Base-by-base conservation (phyloP, 371 early-diverging fungal genomes). In the Syncephalastrum sp. region DNA sequence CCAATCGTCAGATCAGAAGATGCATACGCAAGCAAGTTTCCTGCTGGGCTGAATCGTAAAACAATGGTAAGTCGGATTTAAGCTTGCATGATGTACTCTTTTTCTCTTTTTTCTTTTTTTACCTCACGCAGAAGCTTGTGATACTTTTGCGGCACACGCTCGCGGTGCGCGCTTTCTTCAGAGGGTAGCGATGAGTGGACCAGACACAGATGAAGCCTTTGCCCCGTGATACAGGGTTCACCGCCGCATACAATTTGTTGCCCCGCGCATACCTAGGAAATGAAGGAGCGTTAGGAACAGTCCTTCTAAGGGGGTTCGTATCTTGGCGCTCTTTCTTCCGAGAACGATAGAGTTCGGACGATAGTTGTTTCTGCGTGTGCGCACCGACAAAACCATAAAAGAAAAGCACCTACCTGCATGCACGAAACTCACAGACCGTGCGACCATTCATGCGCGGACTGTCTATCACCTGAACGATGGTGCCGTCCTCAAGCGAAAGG, bases 1-100 rank as follows among this genome's bases (percentile, higher is more conserved):
- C 74, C 79, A 50, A 88, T 67, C 29, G 74, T 63, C 47, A 82
- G 52, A 53, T 87, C 83, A 1, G 80, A 73, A 1, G 85, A 78
- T 16, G 81, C 84, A 65, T 82, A 83, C 0, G 88, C 89, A 19
- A 89, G 63, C 49, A 85, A 42, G 47, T 66, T 63, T 15, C 88
- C 89, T 29, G 67, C 59, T 8, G 67, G 59, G 51, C 87, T 85
- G 49, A 62, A 12, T 21, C 3, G 50, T 55, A 64, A 67, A 59
- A 7, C 65, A 56, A 23, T 60, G 29, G 59, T 53, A 13, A 44
- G 16, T 7, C 29, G 24, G 17, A 46, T 14, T 33, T 33, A 33
- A 33, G 38, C 38, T 33, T 33, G 38, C 38, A 42, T 25, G 16
- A 27, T 7, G n/a, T 38, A 24, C 10, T 19, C 21, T 38, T 21